Evolutionary conservation across 805 yeast species (phyloP).

Genomic region (Yamadazyma phyllophila): DNA sequence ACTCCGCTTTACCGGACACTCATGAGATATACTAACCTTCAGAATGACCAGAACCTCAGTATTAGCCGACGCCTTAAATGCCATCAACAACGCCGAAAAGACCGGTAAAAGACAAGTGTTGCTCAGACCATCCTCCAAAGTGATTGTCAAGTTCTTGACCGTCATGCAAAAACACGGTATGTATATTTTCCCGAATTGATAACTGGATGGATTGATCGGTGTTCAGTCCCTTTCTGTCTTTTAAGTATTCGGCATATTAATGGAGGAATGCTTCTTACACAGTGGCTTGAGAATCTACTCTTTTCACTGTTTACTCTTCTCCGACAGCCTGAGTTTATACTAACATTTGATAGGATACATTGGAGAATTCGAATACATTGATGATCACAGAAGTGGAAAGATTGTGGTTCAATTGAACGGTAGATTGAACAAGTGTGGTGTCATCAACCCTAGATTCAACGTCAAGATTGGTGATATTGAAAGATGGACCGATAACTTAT

Average conservation of each 20-base stretch:
- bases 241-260: conserved; percentile 91
- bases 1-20: conserved; percentile 38
- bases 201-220: conserved; percentile 96
- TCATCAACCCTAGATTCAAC: conserved; percentile 97
- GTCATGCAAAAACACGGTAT: conserved; percentile 90
- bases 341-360: conserved; percentile 62
- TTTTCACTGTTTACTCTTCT: conserved; percentile 62
- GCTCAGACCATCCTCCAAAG: conserved; percentile 98
- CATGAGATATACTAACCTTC: conserved; percentile 28
- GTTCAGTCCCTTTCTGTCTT: conserved; percentile 92
- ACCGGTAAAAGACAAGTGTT: conserved; percentile 99
- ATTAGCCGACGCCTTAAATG: conserved; percentile 97
- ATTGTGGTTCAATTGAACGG: conserved; percentile 96
- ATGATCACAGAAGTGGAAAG: conserved; percentile 99
- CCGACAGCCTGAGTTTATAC: conserved; percentile 43
- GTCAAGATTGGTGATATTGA: conserved; percentile 92
- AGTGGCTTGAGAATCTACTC: conserved; percentile 30
- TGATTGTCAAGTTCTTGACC: conserved; percentile 90
- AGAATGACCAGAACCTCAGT: conserved; percentile 97
- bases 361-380: conserved; percentile 97
- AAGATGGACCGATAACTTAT: conserved; percentile 97
- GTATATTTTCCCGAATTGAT: conserved; percentile 76
- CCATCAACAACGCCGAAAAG: conserved; percentile 98
- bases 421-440: conserved; percentile 98
- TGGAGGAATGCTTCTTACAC: conserved; percentile 68